These are phyloP conservation scores for Apiotrichum laibachii DNA, from an alignment of 1,284 basidiomycete genomes.

Conservation along the genomic window DNA sequence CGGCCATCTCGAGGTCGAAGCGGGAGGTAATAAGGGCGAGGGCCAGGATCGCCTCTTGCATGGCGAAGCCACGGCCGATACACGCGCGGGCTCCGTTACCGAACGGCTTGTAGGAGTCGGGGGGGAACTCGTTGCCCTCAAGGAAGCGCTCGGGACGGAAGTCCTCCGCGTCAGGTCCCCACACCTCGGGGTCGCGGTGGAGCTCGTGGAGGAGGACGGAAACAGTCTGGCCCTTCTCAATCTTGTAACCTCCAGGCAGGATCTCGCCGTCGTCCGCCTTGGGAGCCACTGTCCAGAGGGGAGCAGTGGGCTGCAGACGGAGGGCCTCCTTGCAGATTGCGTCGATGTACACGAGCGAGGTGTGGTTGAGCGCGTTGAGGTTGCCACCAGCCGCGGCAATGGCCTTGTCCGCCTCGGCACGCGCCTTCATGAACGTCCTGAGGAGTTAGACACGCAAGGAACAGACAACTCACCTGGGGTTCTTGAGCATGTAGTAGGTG, in stretches of 20 bases:
- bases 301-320: constrained; percentile 55
- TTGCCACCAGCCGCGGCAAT: constrained; percentile 23
- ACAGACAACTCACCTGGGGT: constrained; percentile 45
- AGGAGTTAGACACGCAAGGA: constrained; percentile 11
- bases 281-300: constrained; percentile 22
- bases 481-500: constrained; percentile 54
- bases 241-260: constrained; percentile 42
- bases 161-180: constrained; percentile 54
- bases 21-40: constrained; percentile 53
- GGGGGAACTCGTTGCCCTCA: constrained; percentile 48
- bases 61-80: constrained; percentile 54
- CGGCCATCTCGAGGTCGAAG: constrained; percentile 54
- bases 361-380: constrained; percentile 17
- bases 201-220: constrained; percentile 46
- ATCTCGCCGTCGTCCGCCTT: constrained; percentile 12
- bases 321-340: constrained; percentile 57
- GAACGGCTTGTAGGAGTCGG: constrained; percentile 47
- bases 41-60: constrained; percentile 56
- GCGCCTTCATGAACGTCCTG: constrained; percentile 54
- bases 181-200: constrained; percentile 55
- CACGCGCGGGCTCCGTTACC: constrained; percentile 40
- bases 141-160: constrained; percentile 55
- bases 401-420: constrained; percentile 59
- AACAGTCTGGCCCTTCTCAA: constrained; percentile 49
- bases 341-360: constrained; percentile 57